Conservation (phyloP, 2,329 filamentous ascomycete genomes). For the Penicillium hesseltinei region DNA sequence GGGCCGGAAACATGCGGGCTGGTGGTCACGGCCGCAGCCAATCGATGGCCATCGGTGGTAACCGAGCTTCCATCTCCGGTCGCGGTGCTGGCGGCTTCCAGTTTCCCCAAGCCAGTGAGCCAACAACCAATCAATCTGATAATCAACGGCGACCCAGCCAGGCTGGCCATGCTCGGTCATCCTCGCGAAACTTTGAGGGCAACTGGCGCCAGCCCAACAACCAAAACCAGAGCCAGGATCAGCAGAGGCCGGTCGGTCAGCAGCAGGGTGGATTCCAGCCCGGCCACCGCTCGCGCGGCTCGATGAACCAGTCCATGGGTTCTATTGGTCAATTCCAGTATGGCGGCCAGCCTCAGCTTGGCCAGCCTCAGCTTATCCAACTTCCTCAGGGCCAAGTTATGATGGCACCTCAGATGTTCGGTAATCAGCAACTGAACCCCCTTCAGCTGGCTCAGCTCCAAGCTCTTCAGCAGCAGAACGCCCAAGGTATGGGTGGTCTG, state of each 20-base stretch:
- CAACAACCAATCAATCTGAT: constrained; percentile 57
- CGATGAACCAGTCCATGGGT: constrained; percentile 81
- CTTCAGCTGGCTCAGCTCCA: constrained; percentile 88
- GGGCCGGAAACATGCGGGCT: constrained; percentile 83
- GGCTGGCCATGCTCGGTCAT: constrained; percentile 71
- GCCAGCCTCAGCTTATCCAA: constrained; percentile 83
- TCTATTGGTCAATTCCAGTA: constrained; percentile 87
- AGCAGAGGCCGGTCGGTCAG: constrained; percentile 63
- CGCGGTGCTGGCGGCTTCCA: constrained; percentile 71
- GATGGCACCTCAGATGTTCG: constrained; percentile 79
- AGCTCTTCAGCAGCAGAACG: constrained; percentile 85
- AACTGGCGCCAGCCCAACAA: constrained; percentile 89
- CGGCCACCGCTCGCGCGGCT: constrained; percentile 81
- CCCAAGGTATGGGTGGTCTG: constrained; percentile 69
- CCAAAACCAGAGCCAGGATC: constrained; percentile 47
- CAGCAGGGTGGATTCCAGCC: constrained; percentile 79
- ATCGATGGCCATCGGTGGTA: constrained; percentile 56
- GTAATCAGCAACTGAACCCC: constrained; percentile 80
- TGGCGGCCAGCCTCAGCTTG: constrained; percentile 43
- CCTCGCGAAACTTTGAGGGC: constrained; percentile 92
- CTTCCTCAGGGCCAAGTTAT: constrained; percentile 79
- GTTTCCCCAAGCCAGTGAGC: constrained; percentile 59
- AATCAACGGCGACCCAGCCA: constrained; percentile 74
- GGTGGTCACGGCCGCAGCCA: constrained; percentile 57
- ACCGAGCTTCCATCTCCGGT: constrained; percentile 62